phyloP scores from a whole-genome alignment of 2,329 filamentous ascomycete genomes.

The Xenosphaeropsis pyriputrescens region DNA sequence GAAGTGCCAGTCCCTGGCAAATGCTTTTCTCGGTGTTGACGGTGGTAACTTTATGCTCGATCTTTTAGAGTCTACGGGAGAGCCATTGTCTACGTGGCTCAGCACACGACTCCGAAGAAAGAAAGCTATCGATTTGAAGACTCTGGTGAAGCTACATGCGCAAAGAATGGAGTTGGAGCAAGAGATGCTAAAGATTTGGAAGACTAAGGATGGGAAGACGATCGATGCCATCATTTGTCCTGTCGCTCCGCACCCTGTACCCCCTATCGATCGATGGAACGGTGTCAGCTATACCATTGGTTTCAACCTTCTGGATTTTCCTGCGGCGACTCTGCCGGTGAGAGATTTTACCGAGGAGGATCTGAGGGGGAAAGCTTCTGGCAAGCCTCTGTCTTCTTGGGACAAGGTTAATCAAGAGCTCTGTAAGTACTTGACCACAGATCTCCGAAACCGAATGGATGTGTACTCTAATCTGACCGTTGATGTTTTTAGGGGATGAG shows the following conservation, averaged over 20 bases:
- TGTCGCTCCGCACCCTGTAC: conserved; percentile 47
- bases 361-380: conserved; percentile 31
- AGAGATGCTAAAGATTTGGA: conserved; percentile 44
- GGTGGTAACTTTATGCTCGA: conserved; percentile 31
- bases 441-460: neutral
- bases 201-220: conserved; percentile 21
- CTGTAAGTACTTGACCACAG: conserved; percentile 25
- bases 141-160: conserved; percentile 35
- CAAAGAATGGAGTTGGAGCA: conserved; percentile 34
- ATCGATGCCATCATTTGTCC: conserved; percentile 50
- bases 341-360: conserved; percentile 31
- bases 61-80: conserved; percentile 35
- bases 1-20: neutral
- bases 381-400: conserved; percentile 31
- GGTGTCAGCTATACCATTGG: conserved; percentile 44
- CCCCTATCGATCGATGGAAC: conserved; percentile 46
- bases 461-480: conserved; percentile 2
- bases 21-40: neutral
- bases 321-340: conserved; percentile 41
- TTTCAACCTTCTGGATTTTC: conserved; percentile 48
- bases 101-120: conserved; percentile 31
- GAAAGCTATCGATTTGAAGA: conserved; percentile 27
- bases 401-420: conserved; percentile 43
- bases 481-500: conserved; percentile 10
- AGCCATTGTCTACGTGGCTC: conserved; percentile 47